phyloP scores from a whole-genome alignment of 2,329 filamentous ascomycete genomes.

The Pseudomassariella vexata region DNA sequence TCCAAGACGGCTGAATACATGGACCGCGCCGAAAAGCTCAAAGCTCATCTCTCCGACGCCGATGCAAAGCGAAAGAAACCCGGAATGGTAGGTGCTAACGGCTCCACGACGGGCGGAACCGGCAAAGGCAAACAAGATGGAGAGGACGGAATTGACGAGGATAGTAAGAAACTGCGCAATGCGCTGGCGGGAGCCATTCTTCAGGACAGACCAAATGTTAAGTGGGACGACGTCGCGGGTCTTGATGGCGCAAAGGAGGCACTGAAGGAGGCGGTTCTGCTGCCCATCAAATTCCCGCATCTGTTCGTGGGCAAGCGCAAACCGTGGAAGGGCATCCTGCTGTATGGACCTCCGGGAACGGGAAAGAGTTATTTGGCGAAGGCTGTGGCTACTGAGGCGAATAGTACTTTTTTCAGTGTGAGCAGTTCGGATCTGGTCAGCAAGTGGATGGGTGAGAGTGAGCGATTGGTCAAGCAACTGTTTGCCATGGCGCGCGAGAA shows the following conservation, averaged over 20 bases:
- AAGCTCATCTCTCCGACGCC: conserved; percentile 75
- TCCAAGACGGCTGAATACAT: conserved; percentile 95
- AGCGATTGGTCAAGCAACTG: conserved; percentile 93
- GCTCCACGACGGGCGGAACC: conserved; percentile 56
- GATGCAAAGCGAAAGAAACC: conserved; percentile 68
- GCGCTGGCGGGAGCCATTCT: conserved; percentile 89
- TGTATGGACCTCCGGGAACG: conserved; percentile 94
- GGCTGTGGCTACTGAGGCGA: conserved; percentile 94
- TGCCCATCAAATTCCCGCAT: conserved; percentile 98
- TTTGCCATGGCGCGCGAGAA: conserved; percentile 98
- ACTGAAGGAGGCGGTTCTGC: conserved; percentile 91
- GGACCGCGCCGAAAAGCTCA: conserved; percentile 97
- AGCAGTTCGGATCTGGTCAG: conserved; percentile 95
- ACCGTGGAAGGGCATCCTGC: conserved; percentile 95
- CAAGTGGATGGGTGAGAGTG: conserved; percentile 99
- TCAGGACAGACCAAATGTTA: conserved; percentile 90
- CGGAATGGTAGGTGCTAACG: conserved; percentile 67
- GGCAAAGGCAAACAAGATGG: conserved; percentile 51
- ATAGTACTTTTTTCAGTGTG: conserved; percentile 98
- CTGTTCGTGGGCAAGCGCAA: conserved; percentile 93
- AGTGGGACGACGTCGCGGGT: conserved; percentile 97
- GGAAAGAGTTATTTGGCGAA: conserved; percentile 98
- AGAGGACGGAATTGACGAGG: conserved; percentile 67
- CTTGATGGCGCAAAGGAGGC: conserved; percentile 93
- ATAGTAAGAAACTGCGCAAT: conserved; percentile 90